A percentile compares a stretch with the other conserved stretches of the same genome.
Conservation (phyloP, 192 early-diverging fungal genomes). For the Backusella westeae region DNA sequence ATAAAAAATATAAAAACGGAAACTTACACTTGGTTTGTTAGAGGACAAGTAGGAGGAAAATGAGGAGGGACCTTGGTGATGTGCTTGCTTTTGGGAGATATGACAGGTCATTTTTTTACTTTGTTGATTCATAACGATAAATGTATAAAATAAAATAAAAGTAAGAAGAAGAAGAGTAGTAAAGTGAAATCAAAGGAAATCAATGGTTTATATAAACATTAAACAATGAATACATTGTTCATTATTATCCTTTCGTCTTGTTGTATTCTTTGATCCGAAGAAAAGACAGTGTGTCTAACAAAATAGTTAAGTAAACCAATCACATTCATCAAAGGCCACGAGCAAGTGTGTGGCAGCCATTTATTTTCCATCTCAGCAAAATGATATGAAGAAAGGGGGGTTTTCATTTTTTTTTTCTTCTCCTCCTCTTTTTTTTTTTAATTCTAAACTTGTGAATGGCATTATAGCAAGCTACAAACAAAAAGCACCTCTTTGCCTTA, state of each 20-base stretch:
- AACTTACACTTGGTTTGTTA: neutral
- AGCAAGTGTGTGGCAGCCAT: neutral
- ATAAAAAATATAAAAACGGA: neutral
- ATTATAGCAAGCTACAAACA: neutral
- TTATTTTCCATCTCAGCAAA: slow-evolving; percentile 4
- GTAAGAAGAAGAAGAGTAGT: neutral
- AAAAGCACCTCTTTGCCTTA: neutral
- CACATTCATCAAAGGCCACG: neutral
- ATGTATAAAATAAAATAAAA: no score
- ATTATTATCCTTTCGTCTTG: neutral
- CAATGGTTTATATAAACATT: neutral
- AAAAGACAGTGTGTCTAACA: neutral
- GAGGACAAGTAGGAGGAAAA: neutral
- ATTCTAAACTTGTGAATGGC: slow-evolving; percentile 2
- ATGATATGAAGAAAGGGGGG: neutral
- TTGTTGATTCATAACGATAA: neutral
- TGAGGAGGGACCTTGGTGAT: neutral
- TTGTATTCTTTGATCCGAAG: neutral
- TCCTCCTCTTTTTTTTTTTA: neutral
- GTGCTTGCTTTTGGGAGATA: neutral
- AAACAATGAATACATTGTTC: neutral
- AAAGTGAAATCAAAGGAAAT: neutral
- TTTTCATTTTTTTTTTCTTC: neutral
- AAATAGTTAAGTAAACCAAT: neutral
- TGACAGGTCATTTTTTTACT: neutral